Conservation (phyloP, 768 basidiomycete genomes). For the Terana coerulea region DNA sequence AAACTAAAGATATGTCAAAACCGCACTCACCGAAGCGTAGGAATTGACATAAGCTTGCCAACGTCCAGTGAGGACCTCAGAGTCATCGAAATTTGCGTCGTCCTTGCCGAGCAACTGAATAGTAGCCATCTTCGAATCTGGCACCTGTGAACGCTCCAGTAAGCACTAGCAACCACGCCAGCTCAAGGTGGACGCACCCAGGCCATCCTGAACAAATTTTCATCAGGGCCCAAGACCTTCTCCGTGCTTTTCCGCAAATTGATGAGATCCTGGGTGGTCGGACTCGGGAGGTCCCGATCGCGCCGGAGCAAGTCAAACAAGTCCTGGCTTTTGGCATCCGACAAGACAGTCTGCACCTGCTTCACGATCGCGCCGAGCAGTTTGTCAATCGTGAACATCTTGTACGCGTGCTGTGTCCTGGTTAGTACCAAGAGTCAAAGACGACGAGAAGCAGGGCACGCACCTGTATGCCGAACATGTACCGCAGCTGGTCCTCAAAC, state of each 20-base stretch:
- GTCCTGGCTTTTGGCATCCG: constrained; percentile 68
- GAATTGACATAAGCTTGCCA: constrained; percentile 82
- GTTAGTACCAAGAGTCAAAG: background rate
- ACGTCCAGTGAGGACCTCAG: constrained; percentile 68
- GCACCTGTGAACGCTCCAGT: constrained; percentile 46
- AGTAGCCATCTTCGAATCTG: constrained; percentile 62
- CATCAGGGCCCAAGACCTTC: constrained; percentile 68
- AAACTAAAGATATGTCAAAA: background rate
- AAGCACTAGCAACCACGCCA: background rate
- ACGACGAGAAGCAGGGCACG: constrained; percentile 6
- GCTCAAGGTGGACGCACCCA: constrained; percentile 54
- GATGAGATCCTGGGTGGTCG: constrained; percentile 69
- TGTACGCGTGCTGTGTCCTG: constrained; percentile 62
- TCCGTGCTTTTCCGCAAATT: constrained; percentile 65
- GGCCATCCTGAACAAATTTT: constrained; percentile 76
- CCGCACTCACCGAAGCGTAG: constrained; percentile 55
- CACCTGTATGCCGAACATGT: constrained; percentile 83
- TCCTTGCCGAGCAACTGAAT: constrained; percentile 79
- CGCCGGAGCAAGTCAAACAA: constrained; percentile 66
- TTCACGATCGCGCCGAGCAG: constrained; percentile 86
- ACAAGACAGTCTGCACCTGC: constrained; percentile 71
- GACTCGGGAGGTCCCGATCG: constrained; percentile 53
- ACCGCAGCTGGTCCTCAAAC: constrained; percentile 90
- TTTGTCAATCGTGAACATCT: constrained; percentile 93
- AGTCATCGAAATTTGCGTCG: constrained; percentile 70